Evolutionary conservation across 1,139 yeast species (phyloP).

Genomic region (Candida anutae): DNA sequence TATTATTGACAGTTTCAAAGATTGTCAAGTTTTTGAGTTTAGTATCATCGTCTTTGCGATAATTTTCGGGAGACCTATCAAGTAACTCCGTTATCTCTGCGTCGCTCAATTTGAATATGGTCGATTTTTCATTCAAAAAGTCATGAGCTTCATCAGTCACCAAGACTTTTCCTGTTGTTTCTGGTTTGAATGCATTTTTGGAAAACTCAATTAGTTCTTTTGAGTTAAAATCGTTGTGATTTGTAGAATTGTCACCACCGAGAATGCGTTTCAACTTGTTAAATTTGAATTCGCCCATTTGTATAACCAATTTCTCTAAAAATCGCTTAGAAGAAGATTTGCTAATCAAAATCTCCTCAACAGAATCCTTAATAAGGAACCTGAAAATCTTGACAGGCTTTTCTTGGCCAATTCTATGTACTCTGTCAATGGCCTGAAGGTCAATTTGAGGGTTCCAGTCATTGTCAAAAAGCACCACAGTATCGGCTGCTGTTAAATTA

Average conservation of each 20-base stretch:
- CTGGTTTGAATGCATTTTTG: slow-evolving; percentile 12
- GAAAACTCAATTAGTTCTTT: slow-evolving; percentile 26
- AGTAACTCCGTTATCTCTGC: slow-evolving; percentile 46
- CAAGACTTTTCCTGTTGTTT: not conserved
- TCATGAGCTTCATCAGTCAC: slow-evolving; percentile 7
- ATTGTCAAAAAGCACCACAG: slow-evolving; percentile 82
- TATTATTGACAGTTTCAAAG: slow-evolving; percentile 44
- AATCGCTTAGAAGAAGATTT: slow-evolving; percentile 73
- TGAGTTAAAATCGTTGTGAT: slow-evolving; percentile 10
- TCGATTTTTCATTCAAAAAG: slow-evolving; percentile 3
- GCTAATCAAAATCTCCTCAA: slow-evolving; percentile 74
- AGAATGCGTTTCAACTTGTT: slow-evolving; percentile 22
- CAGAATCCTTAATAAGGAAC: slow-evolving; percentile 65
- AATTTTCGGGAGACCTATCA: slow-evolving; percentile 46
- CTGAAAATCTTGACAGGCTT: slow-evolving; percentile 78
- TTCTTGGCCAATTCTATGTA: slow-evolving; percentile 86
- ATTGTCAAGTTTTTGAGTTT: slow-evolving; percentile 37
- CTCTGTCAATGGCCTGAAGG: slow-evolving; percentile 92
- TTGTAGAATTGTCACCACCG: slow-evolving; percentile 7
- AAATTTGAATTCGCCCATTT: slow-evolving; percentile 70
- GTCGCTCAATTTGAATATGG: slow-evolving; percentile 10
- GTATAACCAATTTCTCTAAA: slow-evolving; percentile 76
- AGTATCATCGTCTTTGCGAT: slow-evolving; percentile 15
- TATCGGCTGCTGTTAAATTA: slow-evolving; percentile 79
- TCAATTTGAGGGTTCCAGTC: slow-evolving; percentile 99